Percentiles rank a stretch among this genome's conserved stretches.
Evolutionary conservation across 2,329 filamentous ascomycete genomes (phyloP).

Genomic region (Xylaria sp.): DNA sequence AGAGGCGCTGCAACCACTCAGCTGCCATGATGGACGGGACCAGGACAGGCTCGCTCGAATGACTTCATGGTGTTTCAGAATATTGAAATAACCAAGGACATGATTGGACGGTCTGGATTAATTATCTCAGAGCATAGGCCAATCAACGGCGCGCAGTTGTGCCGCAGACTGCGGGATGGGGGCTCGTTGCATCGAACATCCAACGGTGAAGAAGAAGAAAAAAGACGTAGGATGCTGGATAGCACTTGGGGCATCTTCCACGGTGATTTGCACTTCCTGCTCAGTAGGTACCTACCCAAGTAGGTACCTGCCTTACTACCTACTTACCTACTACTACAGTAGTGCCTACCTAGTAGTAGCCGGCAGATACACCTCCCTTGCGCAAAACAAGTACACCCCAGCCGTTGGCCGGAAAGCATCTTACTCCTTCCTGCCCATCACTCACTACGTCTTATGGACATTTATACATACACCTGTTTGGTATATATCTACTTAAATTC

Average conservation of each 20-base stretch:
- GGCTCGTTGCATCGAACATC: slow-evolving; percentile 12
- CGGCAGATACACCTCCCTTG: background rate
- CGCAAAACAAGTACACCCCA: background rate
- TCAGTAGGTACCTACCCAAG: too few relatives aligned
- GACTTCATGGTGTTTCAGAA: slow-evolving; percentile 23
- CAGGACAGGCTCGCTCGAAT: slow-evolving; percentile 3
- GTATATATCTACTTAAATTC: too few relatives aligned
- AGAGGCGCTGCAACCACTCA: slow-evolving; percentile 3
- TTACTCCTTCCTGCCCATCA: too few relatives aligned
- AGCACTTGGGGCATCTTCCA: too few relatives aligned
- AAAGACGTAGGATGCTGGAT: slow-evolving; percentile 11
- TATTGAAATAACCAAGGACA: slow-evolving; percentile 3
- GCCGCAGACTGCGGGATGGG: slow-evolving; percentile 6
- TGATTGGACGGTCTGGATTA: slow-evolving; percentile 20
- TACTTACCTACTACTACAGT: background rate
- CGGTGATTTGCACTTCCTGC: slow-evolving; percentile 11
- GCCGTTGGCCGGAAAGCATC: background rate
- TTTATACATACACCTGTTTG: too few relatives aligned
- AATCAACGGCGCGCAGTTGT: slow-evolving; percentile 13
- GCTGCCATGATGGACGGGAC: slow-evolving; percentile 16
- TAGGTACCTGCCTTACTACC: background rate
- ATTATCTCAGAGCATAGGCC: slow-evolving; percentile 17
- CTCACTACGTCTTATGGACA: too few relatives aligned
- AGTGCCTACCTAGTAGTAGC: background rate
- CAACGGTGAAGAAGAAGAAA: slow-evolving; percentile 20